Conservation (phyloP, 768 basidiomycete species). For the Artomyces pyxidatus region DNA sequence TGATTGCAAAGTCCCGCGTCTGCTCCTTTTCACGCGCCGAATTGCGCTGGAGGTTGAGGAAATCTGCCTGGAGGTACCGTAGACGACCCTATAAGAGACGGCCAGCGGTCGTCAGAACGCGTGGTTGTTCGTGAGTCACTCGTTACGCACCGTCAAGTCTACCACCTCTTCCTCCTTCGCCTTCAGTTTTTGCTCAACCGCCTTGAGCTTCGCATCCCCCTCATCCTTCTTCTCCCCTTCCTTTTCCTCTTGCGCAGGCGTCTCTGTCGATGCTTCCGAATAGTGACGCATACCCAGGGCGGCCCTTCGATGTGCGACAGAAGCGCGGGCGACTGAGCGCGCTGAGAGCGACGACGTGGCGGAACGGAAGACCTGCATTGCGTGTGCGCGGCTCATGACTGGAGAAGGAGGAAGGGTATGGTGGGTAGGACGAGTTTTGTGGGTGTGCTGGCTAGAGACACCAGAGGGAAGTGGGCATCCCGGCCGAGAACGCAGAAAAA, state of each 20-base stretch:
- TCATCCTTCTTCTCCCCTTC: constrained; percentile 23
- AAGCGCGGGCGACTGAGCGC: constrained; percentile 34
- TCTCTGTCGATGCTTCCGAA: constrained; percentile 44
- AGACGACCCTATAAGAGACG: constrained; percentile 58
- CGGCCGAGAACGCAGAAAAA: not conserved
- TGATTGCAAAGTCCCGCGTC: constrained; percentile 88
- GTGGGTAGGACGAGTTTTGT: constrained; percentile 7
- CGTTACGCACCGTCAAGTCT: constrained; percentile 67
- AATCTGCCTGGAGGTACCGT: constrained; percentile 91
- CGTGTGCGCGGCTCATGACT: constrained; percentile 45
- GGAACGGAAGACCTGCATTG: constrained; percentile 47
- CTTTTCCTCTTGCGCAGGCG: constrained; percentile 20
- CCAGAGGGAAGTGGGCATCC: not conserved
- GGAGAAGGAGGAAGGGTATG: constrained; percentile 12
- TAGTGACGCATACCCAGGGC: constrained; percentile 37
- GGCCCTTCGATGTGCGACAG: constrained; percentile 20
- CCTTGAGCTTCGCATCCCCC: constrained; percentile 16
- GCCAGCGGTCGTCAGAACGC: constrained; percentile 10
- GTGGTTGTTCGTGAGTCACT: not conserved
- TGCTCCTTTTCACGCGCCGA: constrained; percentile 87
- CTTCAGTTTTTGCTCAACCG: constrained; percentile 49
- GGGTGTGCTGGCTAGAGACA: constrained; percentile 7
- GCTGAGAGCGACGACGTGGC: constrained; percentile 51
- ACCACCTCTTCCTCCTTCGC: constrained; percentile 73
- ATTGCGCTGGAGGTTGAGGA: constrained; percentile 89